Conservation (phyloP, 2,329 filamentous ascomycete species). For the Anthostomella pinea region DNA sequence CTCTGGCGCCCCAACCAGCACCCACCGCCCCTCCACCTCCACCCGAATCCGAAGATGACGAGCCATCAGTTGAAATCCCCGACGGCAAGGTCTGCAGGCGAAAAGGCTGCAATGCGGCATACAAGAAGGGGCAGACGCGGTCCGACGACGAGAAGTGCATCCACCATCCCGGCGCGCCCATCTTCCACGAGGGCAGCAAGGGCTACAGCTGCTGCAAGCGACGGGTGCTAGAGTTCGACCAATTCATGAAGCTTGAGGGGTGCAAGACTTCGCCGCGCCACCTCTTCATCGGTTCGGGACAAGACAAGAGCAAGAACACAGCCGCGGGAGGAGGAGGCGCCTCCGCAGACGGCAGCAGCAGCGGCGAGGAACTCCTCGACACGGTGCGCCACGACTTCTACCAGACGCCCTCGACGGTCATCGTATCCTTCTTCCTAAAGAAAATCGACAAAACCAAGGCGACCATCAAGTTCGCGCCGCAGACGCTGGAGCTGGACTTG, state of each 20-base stretch:
- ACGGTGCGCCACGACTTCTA: conserved; percentile 89
- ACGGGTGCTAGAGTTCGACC: conserved; percentile 91
- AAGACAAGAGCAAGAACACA: conserved; percentile 47
- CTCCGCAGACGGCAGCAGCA: conserved; percentile 29
- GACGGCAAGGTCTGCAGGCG: conserved; percentile 75
- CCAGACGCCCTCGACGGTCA: conserved; percentile 81
- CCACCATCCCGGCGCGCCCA: conserved; percentile 83
- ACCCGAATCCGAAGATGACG: conserved; percentile 84
- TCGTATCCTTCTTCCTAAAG: conserved; percentile 91
- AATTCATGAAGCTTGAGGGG: conserved; percentile 94
- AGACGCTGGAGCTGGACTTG: conserved; percentile 71
- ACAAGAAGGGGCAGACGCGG: conserved; percentile 57
- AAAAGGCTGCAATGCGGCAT: conserved; percentile 67
- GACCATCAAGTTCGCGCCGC: conserved; percentile 64
- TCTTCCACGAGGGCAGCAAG: conserved; percentile 98
- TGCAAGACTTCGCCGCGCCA: conserved; percentile 81
- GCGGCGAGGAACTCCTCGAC: conserved; percentile 73
- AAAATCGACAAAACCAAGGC: conserved; percentile 86
- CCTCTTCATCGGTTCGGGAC: conserved; percentile 77
- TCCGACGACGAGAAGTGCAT: conserved; percentile 71
- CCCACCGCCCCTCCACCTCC: conserved; percentile 56
- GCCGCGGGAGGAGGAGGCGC: conserved; percentile 20
- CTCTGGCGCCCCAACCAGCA: conserved; percentile 43
- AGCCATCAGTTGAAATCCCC: conserved; percentile 69
- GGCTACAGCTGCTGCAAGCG: conserved; percentile 97